Evolutionary conservation across 176 grass and related monocot species (phyloP).

Genomic region (Hyparrhenia diplandra): DNA sequence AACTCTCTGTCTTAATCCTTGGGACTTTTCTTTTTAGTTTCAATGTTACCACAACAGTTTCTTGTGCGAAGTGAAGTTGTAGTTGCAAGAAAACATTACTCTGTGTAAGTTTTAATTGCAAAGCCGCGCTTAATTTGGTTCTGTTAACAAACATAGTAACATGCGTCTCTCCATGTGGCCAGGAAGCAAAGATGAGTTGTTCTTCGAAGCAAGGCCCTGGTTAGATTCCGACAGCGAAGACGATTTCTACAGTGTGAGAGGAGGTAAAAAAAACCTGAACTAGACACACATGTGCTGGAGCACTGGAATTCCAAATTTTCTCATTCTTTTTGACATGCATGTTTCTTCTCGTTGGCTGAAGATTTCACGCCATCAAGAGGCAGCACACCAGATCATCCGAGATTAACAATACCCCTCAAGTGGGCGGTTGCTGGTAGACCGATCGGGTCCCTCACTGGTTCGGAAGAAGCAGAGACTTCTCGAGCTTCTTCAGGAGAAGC

Average conservation of each 20-base stretch:
- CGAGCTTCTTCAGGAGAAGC: constrained; percentile 64
- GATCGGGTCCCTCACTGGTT: not conserved
- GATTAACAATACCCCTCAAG: not conserved
- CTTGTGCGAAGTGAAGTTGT: not conserved
- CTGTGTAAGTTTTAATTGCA: not conserved
- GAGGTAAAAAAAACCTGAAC: constrained; percentile 53
- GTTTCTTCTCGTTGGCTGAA: constrained; percentile 14
- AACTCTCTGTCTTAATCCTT: not conserved
- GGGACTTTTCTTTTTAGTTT: not conserved
- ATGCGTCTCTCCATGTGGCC: not conserved
- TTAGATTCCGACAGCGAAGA: constrained; percentile 80
- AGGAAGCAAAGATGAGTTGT: constrained; percentile 76
- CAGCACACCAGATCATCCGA: constrained; percentile 43
- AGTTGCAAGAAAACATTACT: not conserved
- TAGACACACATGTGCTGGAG: not conserved
- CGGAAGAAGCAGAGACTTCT: constrained; percentile 48
- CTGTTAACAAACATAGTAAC: not conserved
- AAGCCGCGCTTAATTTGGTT: not conserved
- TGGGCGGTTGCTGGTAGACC: not conserved
- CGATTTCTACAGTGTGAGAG: constrained; percentile 78
- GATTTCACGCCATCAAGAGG: constrained; percentile 58
- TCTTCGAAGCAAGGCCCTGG: constrained; percentile 69
- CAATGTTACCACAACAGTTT: not conserved
- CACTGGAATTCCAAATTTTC: not conserved
- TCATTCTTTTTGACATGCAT: not conserved